phyloP scores from a whole-genome alignment of 192 early-diverging fungal species.

The Coemansia sp. region DNA sequence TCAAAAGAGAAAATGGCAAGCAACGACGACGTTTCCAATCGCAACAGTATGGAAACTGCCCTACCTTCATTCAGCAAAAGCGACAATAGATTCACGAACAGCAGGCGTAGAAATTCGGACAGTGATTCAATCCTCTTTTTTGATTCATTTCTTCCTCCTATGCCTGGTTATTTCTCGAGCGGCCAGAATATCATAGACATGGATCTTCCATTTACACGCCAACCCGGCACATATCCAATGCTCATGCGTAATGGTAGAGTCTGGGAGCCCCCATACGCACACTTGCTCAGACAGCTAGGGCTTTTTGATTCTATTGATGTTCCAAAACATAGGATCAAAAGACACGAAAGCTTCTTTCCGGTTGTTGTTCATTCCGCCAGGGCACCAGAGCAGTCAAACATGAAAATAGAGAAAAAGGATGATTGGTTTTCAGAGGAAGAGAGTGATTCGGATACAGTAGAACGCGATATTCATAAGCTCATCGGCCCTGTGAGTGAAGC shows the following conservation, averaged over 20 bases:
- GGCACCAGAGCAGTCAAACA: background rate
- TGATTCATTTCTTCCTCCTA: background rate
- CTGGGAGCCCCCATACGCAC: conserved; percentile 42
- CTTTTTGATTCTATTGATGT: conserved; percentile 38
- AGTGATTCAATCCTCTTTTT: background rate
- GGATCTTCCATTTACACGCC: background rate
- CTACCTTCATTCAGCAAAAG: background rate
- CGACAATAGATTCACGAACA: conserved; percentile 41
- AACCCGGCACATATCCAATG: background rate
- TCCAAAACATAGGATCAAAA: background rate
- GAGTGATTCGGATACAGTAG: conserved; percentile 6
- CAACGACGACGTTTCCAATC: background rate
- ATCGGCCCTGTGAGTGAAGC: conserved; percentile 32
- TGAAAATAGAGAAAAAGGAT: background rate
- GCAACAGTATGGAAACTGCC: background rate
- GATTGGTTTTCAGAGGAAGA: background rate
- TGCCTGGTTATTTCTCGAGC: background rate
- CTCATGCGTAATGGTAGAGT: background rate
- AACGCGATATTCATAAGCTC: conserved; percentile 22
- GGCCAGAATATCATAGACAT: conserved; percentile 3
- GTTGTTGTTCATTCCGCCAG: conserved; percentile 23
- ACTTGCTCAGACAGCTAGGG: conserved; percentile 32
- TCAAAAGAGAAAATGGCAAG: background rate
- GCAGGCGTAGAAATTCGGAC: background rate
- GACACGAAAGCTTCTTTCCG: conserved; percentile 23